A percentile compares a stretch with the other conserved stretches of the same genome.
Conservation (phyloP, 2,329 filamentous ascomycete species). For the Teratosphaeria pseudoeucalypti region DNA sequence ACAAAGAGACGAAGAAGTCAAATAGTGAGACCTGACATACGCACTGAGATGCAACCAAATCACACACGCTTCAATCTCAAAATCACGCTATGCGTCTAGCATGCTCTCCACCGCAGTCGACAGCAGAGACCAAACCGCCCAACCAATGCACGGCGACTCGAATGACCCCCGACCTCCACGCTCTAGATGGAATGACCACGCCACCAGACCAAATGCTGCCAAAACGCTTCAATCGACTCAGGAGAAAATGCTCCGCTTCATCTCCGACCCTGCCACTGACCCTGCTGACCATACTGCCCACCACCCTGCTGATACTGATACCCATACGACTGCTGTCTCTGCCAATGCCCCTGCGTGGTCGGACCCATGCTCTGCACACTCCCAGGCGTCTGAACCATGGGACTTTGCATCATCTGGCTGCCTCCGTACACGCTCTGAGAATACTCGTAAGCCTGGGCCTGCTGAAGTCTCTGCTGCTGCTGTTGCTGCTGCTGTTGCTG, state of each 20-base stretch:
- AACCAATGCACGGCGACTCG: no score
- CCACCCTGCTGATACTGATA: neutral
- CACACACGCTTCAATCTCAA: no score
- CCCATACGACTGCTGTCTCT: neutral
- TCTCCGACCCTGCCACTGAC: neutral
- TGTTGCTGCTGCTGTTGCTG: neutral
- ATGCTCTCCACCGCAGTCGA: no score
- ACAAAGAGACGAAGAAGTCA: no score
- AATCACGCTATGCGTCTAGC: no score
- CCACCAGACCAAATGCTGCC: neutral
- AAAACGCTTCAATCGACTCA: neutral
- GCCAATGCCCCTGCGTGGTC: neutral
- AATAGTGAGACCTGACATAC: no score
- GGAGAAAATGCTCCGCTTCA: neutral
- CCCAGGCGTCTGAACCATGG: neutral
- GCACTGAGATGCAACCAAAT: no score
- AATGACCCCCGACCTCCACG: neutral
- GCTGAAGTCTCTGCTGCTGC: slow-evolving; percentile 9
- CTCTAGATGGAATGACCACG: no score
- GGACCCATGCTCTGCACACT: neutral
- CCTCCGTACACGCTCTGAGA: neutral
- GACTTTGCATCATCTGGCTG: slow-evolving; percentile 1
- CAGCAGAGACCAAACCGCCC: no score
- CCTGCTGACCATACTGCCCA: neutral
- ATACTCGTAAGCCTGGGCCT: neutral